phyloP scores from a whole-genome alignment of 257 asterid genomes.

The Catharanthus roseus region DNA sequence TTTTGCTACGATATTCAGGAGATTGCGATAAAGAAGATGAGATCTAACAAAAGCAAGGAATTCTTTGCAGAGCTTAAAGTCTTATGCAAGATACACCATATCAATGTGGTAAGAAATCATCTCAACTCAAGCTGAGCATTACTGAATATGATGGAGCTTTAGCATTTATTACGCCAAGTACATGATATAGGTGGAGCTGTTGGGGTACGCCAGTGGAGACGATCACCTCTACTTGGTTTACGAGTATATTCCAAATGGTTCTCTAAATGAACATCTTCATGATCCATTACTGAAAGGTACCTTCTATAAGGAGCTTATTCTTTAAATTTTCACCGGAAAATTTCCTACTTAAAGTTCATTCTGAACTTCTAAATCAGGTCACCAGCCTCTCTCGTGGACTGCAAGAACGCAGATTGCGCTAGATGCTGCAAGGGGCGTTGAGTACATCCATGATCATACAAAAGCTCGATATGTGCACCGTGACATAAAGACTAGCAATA shows the following conservation, averaged over 20 bases:
- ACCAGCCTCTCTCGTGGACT: slow-evolving; percentile 72
- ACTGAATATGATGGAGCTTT: background rate
- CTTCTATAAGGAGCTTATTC: background rate
- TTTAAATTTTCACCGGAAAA: no score
- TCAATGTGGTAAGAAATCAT: slow-evolving; percentile 62
- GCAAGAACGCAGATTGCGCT: slow-evolving; percentile 74
- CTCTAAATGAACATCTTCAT: slow-evolving; percentile 72
- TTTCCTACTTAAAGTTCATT: background rate
- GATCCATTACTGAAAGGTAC: slow-evolving; percentile 76
- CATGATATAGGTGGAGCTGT: slow-evolving; percentile 58
- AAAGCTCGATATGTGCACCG: slow-evolving; percentile 74
- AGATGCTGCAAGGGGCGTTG: slow-evolving; percentile 79
- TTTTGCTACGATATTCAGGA: slow-evolving; percentile 38
- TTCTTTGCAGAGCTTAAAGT: slow-evolving; percentile 81
- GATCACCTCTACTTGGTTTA: slow-evolving; percentile 80
- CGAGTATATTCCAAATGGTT: slow-evolving; percentile 59
- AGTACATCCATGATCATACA: slow-evolving; percentile 85
- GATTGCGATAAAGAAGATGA: slow-evolving; percentile 84
- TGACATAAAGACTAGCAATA: slow-evolving; percentile 75
- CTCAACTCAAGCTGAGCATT: slow-evolving; percentile 13
- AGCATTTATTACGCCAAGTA: slow-evolving; percentile 9
- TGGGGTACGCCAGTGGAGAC: slow-evolving; percentile 81
- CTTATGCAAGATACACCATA: slow-evolving; percentile 79
- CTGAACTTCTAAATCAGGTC: slow-evolving; percentile 47
- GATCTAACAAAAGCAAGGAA: slow-evolving; percentile 78